Conservation (phyloP, 495 filamentous ascomycete genomes). For the Saxophila tyrrhenica region DNA sequence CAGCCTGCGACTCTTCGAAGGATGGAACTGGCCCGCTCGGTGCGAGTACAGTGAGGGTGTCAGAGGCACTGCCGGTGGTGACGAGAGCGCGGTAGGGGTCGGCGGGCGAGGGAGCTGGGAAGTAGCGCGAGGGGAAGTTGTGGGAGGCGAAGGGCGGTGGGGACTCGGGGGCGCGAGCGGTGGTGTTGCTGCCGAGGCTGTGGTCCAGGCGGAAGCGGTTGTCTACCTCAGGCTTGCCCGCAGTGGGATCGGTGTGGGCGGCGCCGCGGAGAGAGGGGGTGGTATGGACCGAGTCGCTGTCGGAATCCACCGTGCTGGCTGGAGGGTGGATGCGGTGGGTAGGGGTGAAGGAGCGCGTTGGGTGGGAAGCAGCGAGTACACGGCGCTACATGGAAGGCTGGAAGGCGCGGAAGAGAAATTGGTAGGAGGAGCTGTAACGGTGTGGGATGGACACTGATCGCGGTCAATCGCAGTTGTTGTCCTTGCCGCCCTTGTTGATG, state of each 20-base stretch:
- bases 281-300: constrained; percentile 19
- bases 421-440: no score
- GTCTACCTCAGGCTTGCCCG: constrained; percentile 18
- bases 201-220: constrained; percentile 44
- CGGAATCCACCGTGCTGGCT: neutral
- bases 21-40: constrained; percentile 28
- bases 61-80: constrained; percentile 22
- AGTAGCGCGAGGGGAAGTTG: constrained; percentile 36
- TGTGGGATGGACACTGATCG: no score
- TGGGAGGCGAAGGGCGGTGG: constrained; percentile 56
- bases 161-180: constrained; percentile 36
- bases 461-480: no score
- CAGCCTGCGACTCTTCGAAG: constrained; percentile 27
- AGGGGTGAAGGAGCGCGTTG: neutral
- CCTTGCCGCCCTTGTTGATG: no score
- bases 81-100: constrained; percentile 47
- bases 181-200: neutral
- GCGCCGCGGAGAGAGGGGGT: constrained; percentile 19
- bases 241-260: constrained; percentile 5
- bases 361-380: neutral
- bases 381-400: neutral
- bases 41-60: constrained; percentile 46
- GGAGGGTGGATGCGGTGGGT: neutral
- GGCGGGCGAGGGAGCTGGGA: constrained; percentile 33
- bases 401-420: no score